Conservation (phyloP, 305 asterid species). For the Fraxinus nigra region DNA sequence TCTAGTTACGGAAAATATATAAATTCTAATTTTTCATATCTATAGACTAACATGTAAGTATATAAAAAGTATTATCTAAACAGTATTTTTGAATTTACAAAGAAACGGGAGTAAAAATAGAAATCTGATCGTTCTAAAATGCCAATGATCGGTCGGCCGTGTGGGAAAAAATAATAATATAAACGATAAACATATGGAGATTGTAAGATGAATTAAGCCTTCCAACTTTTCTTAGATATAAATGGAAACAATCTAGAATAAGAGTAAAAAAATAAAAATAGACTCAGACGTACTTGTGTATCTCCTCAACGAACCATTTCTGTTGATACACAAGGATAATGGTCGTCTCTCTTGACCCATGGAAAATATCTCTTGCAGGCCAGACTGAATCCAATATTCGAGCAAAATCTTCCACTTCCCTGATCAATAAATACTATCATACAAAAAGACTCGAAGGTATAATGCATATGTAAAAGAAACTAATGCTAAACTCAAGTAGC, state of each 20-base stretch:
- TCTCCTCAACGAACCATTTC: conserved; percentile 69
- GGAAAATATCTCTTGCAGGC: conserved; percentile 88
- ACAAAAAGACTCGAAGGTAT: conserved; percentile 2
- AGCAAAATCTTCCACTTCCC: conserved; percentile 97
- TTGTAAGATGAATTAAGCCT: conserved; percentile 4
- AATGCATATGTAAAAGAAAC: not conserved
- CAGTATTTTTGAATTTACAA: not conserved
- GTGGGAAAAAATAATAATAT: not conserved
- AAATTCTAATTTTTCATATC: not conserved
- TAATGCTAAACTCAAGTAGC: not conserved
- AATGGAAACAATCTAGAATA: not conserved
- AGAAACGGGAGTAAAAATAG: not conserved
- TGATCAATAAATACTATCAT: conserved; percentile 31
- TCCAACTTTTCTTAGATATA: conserved; percentile 1
- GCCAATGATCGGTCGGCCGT: not conserved
- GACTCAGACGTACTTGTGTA: conserved; percentile 47
- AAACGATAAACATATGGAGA: not conserved
- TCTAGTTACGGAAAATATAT: not conserved
- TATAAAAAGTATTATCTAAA: not conserved
- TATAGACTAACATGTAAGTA: not conserved
- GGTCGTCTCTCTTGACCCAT: conserved; percentile 73
- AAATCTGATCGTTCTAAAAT: not conserved
- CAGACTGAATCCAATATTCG: conserved; percentile 86
- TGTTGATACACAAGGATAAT: conserved; percentile 45
- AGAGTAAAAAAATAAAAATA: not conserved